These are phyloP conservation scores for Sanghuangporus baumii DNA, from an alignment of 1,284 basidiomycete species.

Conservation along the genomic window DNA sequence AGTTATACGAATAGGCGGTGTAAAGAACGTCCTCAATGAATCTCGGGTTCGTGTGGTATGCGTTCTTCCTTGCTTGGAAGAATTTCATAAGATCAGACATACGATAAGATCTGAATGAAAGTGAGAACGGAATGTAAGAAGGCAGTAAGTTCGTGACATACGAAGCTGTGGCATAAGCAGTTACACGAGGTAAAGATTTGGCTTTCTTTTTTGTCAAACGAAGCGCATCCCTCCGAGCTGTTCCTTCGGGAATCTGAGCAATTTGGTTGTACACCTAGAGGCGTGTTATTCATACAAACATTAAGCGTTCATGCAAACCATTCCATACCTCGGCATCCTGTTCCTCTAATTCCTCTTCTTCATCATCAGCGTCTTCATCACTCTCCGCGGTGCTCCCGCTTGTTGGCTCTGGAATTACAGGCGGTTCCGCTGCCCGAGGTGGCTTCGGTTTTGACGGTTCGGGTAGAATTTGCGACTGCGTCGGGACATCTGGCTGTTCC, in stretches of 20 bases:
- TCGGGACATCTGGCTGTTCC: constrained; percentile 72
- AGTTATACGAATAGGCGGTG: constrained; percentile 72
- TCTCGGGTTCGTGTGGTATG: constrained; percentile 82
- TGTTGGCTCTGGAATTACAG: constrained; percentile 1
- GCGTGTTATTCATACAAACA: constrained; percentile 4
- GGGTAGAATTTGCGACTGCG: constrained; percentile 30
- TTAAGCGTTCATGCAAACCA: constrained; percentile 5
- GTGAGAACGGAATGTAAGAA: background rate
- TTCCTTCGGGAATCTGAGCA: constrained; percentile 89
- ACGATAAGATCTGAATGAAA: constrained; percentile 67
- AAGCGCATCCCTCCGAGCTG: constrained; percentile 86
- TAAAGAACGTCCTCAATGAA: constrained; percentile 79
- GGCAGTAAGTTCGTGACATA: constrained; percentile 31
- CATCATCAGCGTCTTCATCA: constrained; percentile 66
- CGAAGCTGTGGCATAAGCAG: constrained; percentile 93
- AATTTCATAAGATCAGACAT: constrained; percentile 85
- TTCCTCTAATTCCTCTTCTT: constrained; percentile 41
- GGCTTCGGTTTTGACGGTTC: constrained; percentile 22
- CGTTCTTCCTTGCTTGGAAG: constrained; percentile 73
- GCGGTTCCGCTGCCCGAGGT: constrained; percentile 22
- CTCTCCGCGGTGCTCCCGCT: constrained; percentile 51
- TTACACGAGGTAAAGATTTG: constrained; percentile 89
- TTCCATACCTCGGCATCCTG: constrained; percentile 59
- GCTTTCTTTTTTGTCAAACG: constrained; percentile 91
- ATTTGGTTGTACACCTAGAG: constrained; percentile 82